A percentile compares a stretch with the other conserved stretches of the same genome.
Evolutionary conservation across 306 rosid species (phyloP).

Genomic region (Vicia sativa): DNA sequence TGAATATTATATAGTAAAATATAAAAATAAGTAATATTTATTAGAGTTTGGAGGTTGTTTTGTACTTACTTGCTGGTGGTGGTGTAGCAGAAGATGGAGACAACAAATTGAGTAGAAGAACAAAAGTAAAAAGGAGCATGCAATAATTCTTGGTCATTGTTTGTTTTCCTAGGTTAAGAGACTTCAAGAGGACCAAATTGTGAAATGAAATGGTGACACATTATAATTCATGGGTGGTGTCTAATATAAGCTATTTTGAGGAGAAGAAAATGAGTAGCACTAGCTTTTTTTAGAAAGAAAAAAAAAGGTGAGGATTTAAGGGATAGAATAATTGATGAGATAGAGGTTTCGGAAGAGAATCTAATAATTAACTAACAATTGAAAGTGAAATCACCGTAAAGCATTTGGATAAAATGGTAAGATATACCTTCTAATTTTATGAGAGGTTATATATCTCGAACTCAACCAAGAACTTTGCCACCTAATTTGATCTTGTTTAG

Average conservation of each 20-base stretch:
- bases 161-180: slow-evolving; percentile 17
- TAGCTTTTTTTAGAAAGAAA: slow-evolving; percentile 43
- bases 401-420: no score
- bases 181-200: slow-evolving; percentile 32
- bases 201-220: slow-evolving; percentile 42
- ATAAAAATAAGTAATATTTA: not conserved
- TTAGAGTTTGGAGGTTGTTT: slow-evolving; percentile 17
- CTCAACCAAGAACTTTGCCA: no score
- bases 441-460: no score
- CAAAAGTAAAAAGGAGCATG: slow-evolving; percentile 49
- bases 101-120: slow-evolving; percentile 53
- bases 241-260: slow-evolving; percentile 46
- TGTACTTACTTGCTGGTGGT: slow-evolving; percentile 81
- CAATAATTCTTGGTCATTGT: slow-evolving; percentile 56
- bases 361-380: no score
- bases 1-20: slow-evolving; percentile 5
- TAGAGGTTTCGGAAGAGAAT: slow-evolving; percentile 39
- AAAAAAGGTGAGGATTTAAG: slow-evolving; percentile 26
- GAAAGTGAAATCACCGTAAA: no score
- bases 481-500: no score
- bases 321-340: slow-evolving; percentile 47
- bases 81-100: slow-evolving; percentile 77
- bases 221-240: slow-evolving; percentile 27
- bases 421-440: no score
- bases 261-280: slow-evolving; percentile 31